Percentiles rank a stretch among this genome's conserved stretches.
phyloP scores from a whole-genome alignment of 495 filamentous ascomycete species.

The Astrothelium macrocarpum region DNA sequence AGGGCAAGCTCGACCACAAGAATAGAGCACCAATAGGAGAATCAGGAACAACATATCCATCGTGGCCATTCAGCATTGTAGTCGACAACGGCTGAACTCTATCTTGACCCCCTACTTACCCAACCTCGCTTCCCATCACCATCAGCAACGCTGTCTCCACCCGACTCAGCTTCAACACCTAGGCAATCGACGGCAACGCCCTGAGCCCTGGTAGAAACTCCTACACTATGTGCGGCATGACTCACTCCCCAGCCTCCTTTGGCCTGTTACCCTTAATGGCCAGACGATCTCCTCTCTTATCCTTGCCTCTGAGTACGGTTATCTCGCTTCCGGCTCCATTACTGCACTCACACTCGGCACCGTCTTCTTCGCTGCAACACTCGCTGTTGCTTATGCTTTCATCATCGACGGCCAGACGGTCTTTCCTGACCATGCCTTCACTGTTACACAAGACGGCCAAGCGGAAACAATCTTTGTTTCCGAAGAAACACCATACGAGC shows the following conservation, averaged over 20 bases:
- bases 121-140: neutral
- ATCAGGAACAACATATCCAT: neutral
- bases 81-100: neutral
- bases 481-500: too few species aligned
- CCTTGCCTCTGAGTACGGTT: neutral
- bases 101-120: neutral
- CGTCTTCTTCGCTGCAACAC: slow-evolving; percentile 22
- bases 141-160: neutral
- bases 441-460: neutral
- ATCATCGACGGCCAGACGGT: slow-evolving; percentile 26
- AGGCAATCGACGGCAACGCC: neutral
- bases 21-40: neutral
- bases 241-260: neutral
- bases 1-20: neutral
- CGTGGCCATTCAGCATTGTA: neutral
- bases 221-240: neutral
- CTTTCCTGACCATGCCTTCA: slow-evolving; percentile 21
- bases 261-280: neutral
- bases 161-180: neutral
- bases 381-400: slow-evolving; percentile 21
- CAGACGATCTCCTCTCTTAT: neutral
- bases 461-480: neutral
- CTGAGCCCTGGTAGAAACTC: neutral
- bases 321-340: slow-evolving; percentile 18
- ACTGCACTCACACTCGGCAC: slow-evolving; percentile 23